phyloP scores from a whole-genome alignment of 345 rosid species.

The Jatropha curcas region DNA sequence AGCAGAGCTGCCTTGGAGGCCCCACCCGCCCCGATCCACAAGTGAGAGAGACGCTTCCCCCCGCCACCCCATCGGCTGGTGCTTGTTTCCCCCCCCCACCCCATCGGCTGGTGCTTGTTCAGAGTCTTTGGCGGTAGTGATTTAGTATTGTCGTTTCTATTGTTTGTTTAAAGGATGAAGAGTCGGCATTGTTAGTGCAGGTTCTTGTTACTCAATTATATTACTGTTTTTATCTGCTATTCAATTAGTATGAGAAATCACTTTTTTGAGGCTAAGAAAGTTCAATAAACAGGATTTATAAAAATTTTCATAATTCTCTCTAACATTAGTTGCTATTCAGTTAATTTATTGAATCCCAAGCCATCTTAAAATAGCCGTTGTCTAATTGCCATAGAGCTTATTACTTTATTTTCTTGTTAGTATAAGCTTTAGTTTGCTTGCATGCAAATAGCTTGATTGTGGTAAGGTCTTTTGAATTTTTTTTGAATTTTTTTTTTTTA shows the following conservation, averaged over 20 bases:
- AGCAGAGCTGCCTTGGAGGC: conserved; percentile 66
- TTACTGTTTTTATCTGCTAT: background rate
- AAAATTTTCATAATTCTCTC: background rate
- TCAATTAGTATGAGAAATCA: background rate
- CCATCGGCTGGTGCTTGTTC: background rate
- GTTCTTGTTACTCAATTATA: background rate
- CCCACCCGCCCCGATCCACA: conserved; percentile 33
- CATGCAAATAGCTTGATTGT: no score
- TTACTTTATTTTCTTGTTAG: no score
- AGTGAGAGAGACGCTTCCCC: conserved; percentile 1
- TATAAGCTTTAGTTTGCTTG: no score
- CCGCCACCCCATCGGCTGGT: no score
- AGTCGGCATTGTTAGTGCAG: background rate
- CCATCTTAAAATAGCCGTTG: background rate
- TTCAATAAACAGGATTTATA: no score
- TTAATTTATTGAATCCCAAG: background rate
- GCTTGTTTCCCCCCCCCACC: no score
- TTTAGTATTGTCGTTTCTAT: background rate
- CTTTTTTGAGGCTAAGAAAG: no score
- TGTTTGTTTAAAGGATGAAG: background rate
- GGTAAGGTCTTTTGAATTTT: no score
- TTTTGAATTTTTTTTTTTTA: no score
- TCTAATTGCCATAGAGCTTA: no score
- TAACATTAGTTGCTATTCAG: no score
- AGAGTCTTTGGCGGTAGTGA: background rate